phyloP scores from a whole-genome alignment of 192 early-diverging fungal species.

The Rhizophagus clarus region DNA sequence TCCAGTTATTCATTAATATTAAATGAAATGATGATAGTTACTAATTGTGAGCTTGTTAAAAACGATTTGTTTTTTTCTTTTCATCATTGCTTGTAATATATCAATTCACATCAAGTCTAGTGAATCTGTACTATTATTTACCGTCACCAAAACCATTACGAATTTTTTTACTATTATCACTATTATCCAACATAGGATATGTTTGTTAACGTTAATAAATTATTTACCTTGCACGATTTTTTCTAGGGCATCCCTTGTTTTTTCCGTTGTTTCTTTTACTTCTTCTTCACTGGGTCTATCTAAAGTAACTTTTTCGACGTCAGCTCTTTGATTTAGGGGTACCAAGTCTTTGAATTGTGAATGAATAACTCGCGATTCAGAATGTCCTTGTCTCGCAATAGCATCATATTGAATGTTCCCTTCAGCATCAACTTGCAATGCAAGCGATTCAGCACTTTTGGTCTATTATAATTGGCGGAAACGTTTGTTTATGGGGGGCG shows the following conservation, averaged over 20 bases:
- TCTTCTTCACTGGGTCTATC: constrained; percentile 79
- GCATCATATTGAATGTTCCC: constrained; percentile 92
- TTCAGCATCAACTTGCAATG: constrained; percentile 86
- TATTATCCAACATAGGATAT: too few relatives aligned
- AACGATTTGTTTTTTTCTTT: too few relatives aligned
- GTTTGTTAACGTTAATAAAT: background rate
- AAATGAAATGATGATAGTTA: too few relatives aligned
- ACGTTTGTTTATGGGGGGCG: too few relatives aligned
- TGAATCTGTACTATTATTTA: too few relatives aligned
- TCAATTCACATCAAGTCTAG: too few relatives aligned
- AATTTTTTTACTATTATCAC: too few relatives aligned
- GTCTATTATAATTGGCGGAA: constrained; percentile 28
- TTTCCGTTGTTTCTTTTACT: constrained; percentile 81
- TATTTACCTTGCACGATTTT: constrained; percentile 71
- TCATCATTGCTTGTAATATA: too few relatives aligned
- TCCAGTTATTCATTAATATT: too few relatives aligned
- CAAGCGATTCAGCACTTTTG: constrained; percentile 63
- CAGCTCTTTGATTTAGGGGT: constrained; percentile 67
- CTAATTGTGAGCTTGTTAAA: too few relatives aligned
- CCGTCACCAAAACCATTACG: too few relatives aligned
- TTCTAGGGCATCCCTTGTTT: constrained; percentile 87
- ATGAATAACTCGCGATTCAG: constrained; percentile 74
- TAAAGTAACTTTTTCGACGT: constrained; percentile 70
- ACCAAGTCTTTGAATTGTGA: constrained; percentile 81
- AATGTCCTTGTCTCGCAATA: constrained; percentile 78